phyloP scores from a whole-genome alignment of 2,329 filamentous ascomycete species.

The Alternaria metachromatica region DNA sequence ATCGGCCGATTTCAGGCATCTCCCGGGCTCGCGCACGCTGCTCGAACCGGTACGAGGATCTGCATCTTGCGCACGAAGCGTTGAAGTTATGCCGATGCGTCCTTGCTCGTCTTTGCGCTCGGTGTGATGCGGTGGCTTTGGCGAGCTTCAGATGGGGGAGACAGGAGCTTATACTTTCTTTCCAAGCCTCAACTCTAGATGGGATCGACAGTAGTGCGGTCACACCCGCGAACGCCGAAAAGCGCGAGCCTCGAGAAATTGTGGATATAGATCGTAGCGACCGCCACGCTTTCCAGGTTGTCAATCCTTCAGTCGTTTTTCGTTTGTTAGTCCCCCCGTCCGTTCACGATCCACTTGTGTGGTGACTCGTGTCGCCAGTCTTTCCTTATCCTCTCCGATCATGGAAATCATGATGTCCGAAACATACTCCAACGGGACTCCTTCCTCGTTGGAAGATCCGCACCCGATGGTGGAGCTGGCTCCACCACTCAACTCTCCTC shows the following conservation, averaged over 20 bases:
- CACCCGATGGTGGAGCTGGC: slow-evolving; percentile 25
- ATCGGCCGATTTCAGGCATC: not conserved
- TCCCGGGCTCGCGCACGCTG: not conserved
- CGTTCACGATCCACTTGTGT: slow-evolving; percentile 1
- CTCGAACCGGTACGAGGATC: not conserved
- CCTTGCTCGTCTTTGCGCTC: not conserved
- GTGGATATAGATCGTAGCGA: slow-evolving; percentile 1
- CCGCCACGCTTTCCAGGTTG: not conserved
- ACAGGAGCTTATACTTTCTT: slow-evolving; percentile 1
- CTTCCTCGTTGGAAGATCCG: slow-evolving; percentile 3
- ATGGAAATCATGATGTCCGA: slow-evolving; percentile 6
- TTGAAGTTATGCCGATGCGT: not conserved
- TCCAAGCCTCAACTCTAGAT: not conserved
- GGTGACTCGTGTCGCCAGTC: not conserved
- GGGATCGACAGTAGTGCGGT: slow-evolving; percentile 1
- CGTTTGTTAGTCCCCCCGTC: not conserved
- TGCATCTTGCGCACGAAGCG: not conserved
- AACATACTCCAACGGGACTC: slow-evolving; percentile 7
- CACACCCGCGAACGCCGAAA: not conserved
- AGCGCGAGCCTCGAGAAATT: not conserved
- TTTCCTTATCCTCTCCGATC: not conserved
- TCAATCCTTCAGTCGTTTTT: not conserved
- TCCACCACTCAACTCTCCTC: slow-evolving; percentile 17
- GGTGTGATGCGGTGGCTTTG: not conserved
- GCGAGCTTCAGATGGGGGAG: not conserved